Conservation (phyloP, 495 filamentous ascomycete species). For the Cudoniella acicularis region DNA sequence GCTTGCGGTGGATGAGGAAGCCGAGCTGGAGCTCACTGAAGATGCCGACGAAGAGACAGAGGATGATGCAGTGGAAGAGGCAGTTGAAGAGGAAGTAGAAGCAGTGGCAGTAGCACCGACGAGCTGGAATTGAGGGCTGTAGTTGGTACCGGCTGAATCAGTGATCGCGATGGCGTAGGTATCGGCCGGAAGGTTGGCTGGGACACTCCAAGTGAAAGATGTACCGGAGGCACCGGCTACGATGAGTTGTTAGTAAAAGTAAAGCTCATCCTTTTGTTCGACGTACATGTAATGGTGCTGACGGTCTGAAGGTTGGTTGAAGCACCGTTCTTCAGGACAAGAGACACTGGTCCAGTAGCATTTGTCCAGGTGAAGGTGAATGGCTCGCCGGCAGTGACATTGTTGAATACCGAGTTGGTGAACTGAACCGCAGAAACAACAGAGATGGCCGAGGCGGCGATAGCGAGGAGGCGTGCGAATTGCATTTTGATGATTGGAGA, state of each 20-base stretch:
- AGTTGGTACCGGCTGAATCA: slow-evolving; percentile 11
- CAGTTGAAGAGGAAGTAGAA: background rate
- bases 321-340: slow-evolving; percentile 12
- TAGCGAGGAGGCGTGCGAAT: slow-evolving; percentile 12
- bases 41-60: background rate
- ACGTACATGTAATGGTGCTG: slow-evolving; percentile 6
- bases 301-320: slow-evolving; percentile 6
- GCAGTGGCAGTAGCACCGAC: background rate
- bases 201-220: slow-evolving; percentile 9
- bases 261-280: background rate
- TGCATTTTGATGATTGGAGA: slow-evolving; percentile 20
- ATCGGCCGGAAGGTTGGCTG: slow-evolving; percentile 6
- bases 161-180: slow-evolving; percentile 17
- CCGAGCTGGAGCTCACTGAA: background rate
- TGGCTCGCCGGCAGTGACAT: slow-evolving; percentile 3
- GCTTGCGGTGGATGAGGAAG: background rate
- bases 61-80: background rate
- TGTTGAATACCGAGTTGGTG: slow-evolving; percentile 9
- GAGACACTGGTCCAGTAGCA: slow-evolving; percentile 8
- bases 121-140: slow-evolving; percentile 14
- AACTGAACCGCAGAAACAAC: slow-evolving; percentile 10
- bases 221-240: slow-evolving; percentile 11
- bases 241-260: background rate
- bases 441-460: slow-evolving; percentile 12
- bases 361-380: slow-evolving; percentile 18